These are phyloP conservation scores for Pseudomassariella vexata DNA, from an alignment of 2,329 filamentous ascomycete genomes.

Conservation along the genomic window DNA sequence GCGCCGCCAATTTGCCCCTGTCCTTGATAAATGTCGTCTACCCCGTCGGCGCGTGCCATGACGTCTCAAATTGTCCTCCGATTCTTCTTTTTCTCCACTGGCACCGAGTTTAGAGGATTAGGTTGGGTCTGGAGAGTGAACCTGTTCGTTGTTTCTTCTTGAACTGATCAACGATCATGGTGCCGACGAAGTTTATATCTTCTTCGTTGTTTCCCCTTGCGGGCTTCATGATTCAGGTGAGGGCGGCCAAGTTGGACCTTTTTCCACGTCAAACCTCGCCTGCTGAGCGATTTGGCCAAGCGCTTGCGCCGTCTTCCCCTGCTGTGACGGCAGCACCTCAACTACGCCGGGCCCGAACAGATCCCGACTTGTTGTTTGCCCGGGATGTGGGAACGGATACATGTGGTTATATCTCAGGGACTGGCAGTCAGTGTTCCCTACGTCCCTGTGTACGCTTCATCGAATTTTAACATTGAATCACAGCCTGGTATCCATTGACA, in stretches of 20 bases:
- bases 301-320: not conserved
- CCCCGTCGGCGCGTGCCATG: no score
- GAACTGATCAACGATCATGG: no score
- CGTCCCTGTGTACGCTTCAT: not conserved
- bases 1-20: no score
- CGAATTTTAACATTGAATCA: not conserved
- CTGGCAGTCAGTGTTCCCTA: conserved; percentile 3
- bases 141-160: no score
- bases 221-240: not conserved
- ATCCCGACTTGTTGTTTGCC: conserved; percentile 1
- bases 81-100: no score
- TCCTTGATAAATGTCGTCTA: no score
- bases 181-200: no score
- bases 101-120: no score
- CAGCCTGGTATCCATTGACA: conserved; percentile 8
- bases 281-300: not conserved
- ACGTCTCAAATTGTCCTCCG: no score
- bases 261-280: conserved; percentile 1
- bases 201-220: conserved; percentile 1
- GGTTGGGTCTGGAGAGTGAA: no score
- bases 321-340: not conserved
- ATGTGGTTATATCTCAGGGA: conserved; percentile 6
- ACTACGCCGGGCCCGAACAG: conserved; percentile 1
- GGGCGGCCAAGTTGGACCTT: not conserved
- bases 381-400: conserved; percentile 1